Conservation (phyloP, 495 filamentous ascomycete genomes). For the Sporormia fimetaria region DNA sequence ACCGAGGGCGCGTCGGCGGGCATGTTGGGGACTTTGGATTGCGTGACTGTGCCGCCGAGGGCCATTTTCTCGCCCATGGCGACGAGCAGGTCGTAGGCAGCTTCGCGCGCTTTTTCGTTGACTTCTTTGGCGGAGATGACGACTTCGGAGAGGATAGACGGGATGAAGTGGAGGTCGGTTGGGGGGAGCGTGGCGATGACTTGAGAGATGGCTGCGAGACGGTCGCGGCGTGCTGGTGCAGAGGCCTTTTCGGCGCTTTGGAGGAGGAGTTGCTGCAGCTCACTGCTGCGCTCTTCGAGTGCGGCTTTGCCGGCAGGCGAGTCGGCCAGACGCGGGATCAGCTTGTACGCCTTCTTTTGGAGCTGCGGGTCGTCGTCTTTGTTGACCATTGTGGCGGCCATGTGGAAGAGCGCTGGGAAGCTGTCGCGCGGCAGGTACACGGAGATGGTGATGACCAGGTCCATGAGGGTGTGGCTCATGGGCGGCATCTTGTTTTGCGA, state of each 20-base stretch:
- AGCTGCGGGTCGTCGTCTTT: slow-evolving; percentile 74
- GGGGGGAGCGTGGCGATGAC: slow-evolving; percentile 66
- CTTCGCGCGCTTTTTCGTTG: slow-evolving; percentile 82
- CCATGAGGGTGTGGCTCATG: slow-evolving; percentile 90
- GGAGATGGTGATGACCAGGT: slow-evolving; percentile 88
- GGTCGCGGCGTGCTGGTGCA: slow-evolving; percentile 65
- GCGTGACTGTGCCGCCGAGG: slow-evolving; percentile 64
- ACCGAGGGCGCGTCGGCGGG: slow-evolving; percentile 63
- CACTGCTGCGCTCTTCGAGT: slow-evolving; percentile 55
- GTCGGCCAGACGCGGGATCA: slow-evolving; percentile 77
- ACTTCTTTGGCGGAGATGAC: slow-evolving; percentile 92
- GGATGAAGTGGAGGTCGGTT: slow-evolving; percentile 78
- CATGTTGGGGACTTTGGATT: slow-evolving; percentile 78
- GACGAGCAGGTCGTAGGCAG: slow-evolving; percentile 83
- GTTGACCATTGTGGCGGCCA: slow-evolving; percentile 68
- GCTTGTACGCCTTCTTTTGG: slow-evolving; percentile 99
- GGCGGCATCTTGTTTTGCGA: slow-evolving; percentile 70
- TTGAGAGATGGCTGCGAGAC: slow-evolving; percentile 68
- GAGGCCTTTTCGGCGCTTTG: slow-evolving; percentile 68
- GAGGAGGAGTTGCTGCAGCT: slow-evolving; percentile 71
- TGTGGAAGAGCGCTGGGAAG: slow-evolving; percentile 68
- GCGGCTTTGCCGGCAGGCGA: slow-evolving; percentile 62
- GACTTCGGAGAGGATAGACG: slow-evolving; percentile 79
- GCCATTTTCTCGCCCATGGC: slow-evolving; percentile 73
- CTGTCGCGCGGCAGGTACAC: slow-evolving; percentile 78